A percentile compares a stretch with the other conserved stretches of the same genome.
Conservation (phyloP, 345 rosid species). For the Viola odorata region DNA sequence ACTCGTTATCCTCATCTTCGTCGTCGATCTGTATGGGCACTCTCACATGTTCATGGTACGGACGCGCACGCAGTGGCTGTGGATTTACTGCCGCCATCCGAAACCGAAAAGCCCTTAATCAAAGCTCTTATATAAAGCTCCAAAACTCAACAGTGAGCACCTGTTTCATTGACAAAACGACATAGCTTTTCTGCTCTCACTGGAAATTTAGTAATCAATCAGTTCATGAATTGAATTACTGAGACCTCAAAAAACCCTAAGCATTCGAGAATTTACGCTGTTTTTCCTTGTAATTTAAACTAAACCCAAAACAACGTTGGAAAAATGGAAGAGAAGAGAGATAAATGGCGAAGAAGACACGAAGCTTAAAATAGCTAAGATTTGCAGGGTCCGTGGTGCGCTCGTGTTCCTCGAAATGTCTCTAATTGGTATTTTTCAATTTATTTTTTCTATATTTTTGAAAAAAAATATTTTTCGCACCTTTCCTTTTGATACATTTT, state of each 20-base stretch:
- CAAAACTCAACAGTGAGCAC: background rate
- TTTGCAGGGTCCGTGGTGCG: slow-evolving; percentile 22
- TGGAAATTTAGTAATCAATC: too few species aligned
- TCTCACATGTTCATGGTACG: slow-evolving; percentile 31
- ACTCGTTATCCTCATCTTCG: slow-evolving; percentile 40
- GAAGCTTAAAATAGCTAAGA: slow-evolving; percentile 29
- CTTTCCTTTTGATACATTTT: background rate
- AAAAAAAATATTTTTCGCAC: background rate
- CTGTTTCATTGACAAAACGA: slow-evolving; percentile 28
- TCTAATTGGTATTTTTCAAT: slow-evolving; percentile 17
- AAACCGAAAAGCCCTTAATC: too few species aligned
- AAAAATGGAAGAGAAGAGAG: slow-evolving; percentile 8
- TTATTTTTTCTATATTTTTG: background rate
- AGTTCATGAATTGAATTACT: too few species aligned
- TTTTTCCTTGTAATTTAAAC: background rate
- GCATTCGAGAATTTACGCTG: background rate
- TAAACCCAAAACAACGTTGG: slow-evolving; percentile 17
- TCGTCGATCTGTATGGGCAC: slow-evolving; percentile 37
- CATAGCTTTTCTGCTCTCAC: background rate
- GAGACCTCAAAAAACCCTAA: slow-evolving; percentile 21
- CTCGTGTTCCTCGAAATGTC: slow-evolving; percentile 32
- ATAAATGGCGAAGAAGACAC: background rate
- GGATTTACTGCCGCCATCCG: slow-evolving; percentile 52
- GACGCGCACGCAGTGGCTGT: slow-evolving; percentile 45
- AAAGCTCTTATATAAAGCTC: too few species aligned